Evolutionary conservation across 129 eudicot species (phyloP), one percentile per base, ranked within the genome.

Genomic region (Lactuca sativa): DNA sequence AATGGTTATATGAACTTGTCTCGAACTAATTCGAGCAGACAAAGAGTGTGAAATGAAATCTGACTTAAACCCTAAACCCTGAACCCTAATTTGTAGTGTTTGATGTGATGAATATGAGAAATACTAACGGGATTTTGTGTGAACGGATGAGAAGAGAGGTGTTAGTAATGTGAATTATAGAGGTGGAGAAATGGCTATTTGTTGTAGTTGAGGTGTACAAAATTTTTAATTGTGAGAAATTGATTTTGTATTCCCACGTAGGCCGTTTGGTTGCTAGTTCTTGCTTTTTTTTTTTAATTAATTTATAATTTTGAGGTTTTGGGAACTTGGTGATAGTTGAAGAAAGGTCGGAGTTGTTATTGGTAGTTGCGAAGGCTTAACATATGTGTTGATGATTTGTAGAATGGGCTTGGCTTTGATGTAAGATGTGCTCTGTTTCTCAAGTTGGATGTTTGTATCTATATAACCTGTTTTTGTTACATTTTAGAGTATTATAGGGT

Each of bases 1-100:
- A 86, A 91, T 36, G 82, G 64, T 38, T 84, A 88, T 65, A 73
- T 30, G 8, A 91, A 85, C 60, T 43, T 77, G 37, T 32, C 56
- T 3, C 80, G 75, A 18, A 82, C 79, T 37, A 78, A 71, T 72
- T 81, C 88, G 17, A 79, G 84, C 67, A 77, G 96, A 67, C 92
- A 70, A 52, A 82, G 91, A 83, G 81, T 63, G 70, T 88, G 78
- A 83, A n/a, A 13, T 40, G 16, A 4, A 14, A 25, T 55, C 4
- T 3, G 5, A 4, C n/a, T n/a, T 44, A 9, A 43, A 38, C 49
- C 3, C 0, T 8, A 44, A 44, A 44, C 52, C 52, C 52, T 44
- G 4, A 44, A 44, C n/a, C 52, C n/a, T 44, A n/a, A 11, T 44
- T 44, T 44, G 52, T 4, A 11, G 14, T 44, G 14, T 44, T 44